Base-by-base conservation (phyloP, 2,329 filamentous ascomycete species). In the Pezicula rhizophila region DNA sequence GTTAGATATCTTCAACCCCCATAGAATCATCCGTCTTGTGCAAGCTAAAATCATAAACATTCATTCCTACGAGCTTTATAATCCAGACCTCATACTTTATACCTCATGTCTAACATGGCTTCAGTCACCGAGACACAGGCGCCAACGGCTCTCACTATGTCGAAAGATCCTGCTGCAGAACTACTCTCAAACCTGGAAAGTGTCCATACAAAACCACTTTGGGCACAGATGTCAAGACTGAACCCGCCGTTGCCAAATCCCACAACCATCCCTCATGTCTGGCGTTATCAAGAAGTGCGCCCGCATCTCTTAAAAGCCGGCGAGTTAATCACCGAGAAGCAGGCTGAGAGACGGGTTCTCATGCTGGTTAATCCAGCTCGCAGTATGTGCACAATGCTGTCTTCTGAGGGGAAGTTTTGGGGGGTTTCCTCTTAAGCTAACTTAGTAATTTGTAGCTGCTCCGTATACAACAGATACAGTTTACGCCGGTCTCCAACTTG, bases 381-480 rank as follows among this genome's bases (percentile, higher is more conserved):
- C 53, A 53, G 63, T 60, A 45, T 49, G 64, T 52, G 48, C 23
- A 23, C 23, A 23, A 7, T 23, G 23, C 23, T 23, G 23, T 5
- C 5, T 23, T 23, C 6, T 23, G 23, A 7, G 6, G 23, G 1
- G 6, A 23, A 5, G 23, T 23, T 23, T 7, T 23, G 4, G 1
- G 6, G 23, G 23, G 6, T 23, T 67, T 66, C 38, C 61, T 26
- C n/a, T 18, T 18, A 28, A 15, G 35, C 31, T 66, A 42, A 59
- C 40, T 41, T 44, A 10, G 39, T 35, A 44, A 15, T 34, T 15
- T 37, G 8, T 15, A 75, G 73, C 70, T 47, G 70, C 74, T 0
- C 77, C 78, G 0, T 77, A 72, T 52, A 80, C 77, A 0, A 80
- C 77, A 1, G 77, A 81, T 57, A 80, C 77, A 1, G 66, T 81